Conservation (phyloP, 768 basidiomycete species). For the Rhizopogon sp. region DNA sequence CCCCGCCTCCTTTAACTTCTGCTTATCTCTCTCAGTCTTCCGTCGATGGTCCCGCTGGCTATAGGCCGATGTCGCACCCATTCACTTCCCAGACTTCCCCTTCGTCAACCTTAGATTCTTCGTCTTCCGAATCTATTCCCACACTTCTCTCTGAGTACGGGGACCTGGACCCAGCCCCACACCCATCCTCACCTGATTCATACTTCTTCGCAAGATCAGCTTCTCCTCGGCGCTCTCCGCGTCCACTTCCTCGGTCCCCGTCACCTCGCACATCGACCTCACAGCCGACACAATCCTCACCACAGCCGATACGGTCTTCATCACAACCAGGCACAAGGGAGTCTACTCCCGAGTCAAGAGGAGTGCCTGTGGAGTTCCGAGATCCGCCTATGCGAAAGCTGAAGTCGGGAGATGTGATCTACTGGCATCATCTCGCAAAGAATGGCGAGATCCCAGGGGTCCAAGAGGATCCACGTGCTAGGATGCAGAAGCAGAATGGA, state of each 20-base stretch:
- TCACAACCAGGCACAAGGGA: slow-evolving; percentile 10
- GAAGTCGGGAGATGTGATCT: slow-evolving; percentile 57
- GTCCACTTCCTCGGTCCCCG: slow-evolving; percentile 9
- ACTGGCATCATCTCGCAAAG: slow-evolving; percentile 72
- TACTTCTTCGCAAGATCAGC: slow-evolving; percentile 11
- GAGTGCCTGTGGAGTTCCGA: slow-evolving; percentile 32
- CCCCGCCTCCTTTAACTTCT: slow-evolving; percentile 24
- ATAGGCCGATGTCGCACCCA: slow-evolving; percentile 6
- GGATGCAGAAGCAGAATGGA: slow-evolving; percentile 11
- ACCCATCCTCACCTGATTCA: slow-evolving; percentile 20
- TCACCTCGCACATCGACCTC: slow-evolving; percentile 7
- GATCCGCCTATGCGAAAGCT: slow-evolving; percentile 38
- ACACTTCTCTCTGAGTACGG: slow-evolving; percentile 18
- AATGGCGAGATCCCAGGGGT: slow-evolving; percentile 72
- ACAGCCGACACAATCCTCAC: slow-evolving; percentile 2
- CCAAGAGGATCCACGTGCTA: slow-evolving; percentile 54
- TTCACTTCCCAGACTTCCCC: slow-evolving; percentile 16
- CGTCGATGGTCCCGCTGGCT: slow-evolving; percentile 24
- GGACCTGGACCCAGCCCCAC: slow-evolving; percentile 18
- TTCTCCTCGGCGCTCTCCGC: slow-evolving; percentile 20
- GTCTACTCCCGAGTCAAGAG: slow-evolving; percentile 17
- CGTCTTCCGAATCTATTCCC: slow-evolving; percentile 16
- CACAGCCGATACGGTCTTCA: slow-evolving; percentile 4
- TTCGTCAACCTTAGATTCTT: slow-evolving; percentile 16
- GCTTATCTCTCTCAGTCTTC: slow-evolving; percentile 23